Base-by-base conservation (phyloP, 2,329 filamentous ascomycete species). In the Rhynchosporium graminicola region DNA sequence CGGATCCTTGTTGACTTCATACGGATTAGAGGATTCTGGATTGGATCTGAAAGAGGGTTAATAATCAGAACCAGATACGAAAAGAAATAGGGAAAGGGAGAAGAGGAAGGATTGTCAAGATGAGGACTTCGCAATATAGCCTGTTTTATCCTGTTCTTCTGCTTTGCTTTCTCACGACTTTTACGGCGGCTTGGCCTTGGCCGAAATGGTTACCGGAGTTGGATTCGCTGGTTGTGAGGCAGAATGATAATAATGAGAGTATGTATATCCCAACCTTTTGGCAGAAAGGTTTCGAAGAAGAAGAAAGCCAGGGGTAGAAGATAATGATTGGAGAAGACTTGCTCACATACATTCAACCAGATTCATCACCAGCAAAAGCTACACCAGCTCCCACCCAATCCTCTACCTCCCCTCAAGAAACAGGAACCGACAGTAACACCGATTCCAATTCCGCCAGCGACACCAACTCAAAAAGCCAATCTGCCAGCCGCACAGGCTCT, bases 151-250 rank as follows among this genome's bases (percentile, higher is more conserved):
- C 83, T 68, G 79, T 82, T 57, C 67, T 82, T 60, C 77, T 85
- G 67, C 77, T 87, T 48, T 52, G 50, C 33, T 79, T 84, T 38
- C 74, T 86, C 59, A 75, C 81, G 13, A 70, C 71, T 38, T 71
- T 71, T 57, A 60, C 69, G 52, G 65, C 68, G 29, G 79, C 79
- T n/a, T 78, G 82, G 59, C 83, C 80, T 61, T 86, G 83, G 84
- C 80, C 83, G 26, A 75, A 73, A 65, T 85, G 81, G 80, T 75
- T 86, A 43, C 83, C 83, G 20, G 78, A 82, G 12, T 54, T 80
- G 42, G 80, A 86, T 66, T 72, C 80, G 13, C 71, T 88, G 42
- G 75, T 87, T 46, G 83, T 82, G 56, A 64, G 70, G 54, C 79
- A 82, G 65, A 77, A 82, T 65, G 74, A 76, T 50, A 73, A 67